Base-by-base conservation (phyloP, 768 basidiomycete species). In the Mycena alexandri region DNA sequence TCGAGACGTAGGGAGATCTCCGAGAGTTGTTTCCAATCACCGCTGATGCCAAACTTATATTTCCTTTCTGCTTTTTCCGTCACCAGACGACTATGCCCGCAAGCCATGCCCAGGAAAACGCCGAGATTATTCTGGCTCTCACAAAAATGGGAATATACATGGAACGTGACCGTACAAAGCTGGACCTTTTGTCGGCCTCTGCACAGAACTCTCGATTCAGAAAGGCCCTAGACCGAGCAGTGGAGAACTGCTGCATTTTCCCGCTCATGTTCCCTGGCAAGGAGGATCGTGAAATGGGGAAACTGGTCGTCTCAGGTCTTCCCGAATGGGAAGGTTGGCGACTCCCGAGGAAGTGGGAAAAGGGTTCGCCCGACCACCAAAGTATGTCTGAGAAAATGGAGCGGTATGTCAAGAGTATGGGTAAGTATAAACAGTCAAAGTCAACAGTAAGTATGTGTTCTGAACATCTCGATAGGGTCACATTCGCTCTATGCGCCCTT, bases 201-300 rank as follows among this genome's bases (percentile, higher is more conserved):
- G 55, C 61, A 21, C 61, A 63, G 25, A 63, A 56, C 44, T 24
- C 51, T n/a, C 43, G 48, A 11, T 61, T 71, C 17, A 41, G 29
- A 14, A 67, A 63, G 16, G 69, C 66, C 3, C 33, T 71, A 34
- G 69, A 71, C 24, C 54, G 56, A 21, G 57, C 54, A 10, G 59
- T 71, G 16, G 69, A 71, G 13, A 71, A 43, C 14, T 67, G 65
- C 51, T 71, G 65, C 22, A 68, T 71, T 25, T 64, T 68, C 29
- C 60, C 12, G 29, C 58, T 71, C 5, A 34, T 71, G 14, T 71
- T 71, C 55, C 0, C 14, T 6, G 29, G 6, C 0, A 63, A 67
- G 41, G 44, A 60, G 14, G 12, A 63, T 16, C 59, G 43, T 7
- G 61, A 38, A 16, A 46, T 25, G 47, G 69, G 66, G 9, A 63